Base-by-base conservation (phyloP, 345 rosid species). In the Schrenkiella parvula region DNA sequence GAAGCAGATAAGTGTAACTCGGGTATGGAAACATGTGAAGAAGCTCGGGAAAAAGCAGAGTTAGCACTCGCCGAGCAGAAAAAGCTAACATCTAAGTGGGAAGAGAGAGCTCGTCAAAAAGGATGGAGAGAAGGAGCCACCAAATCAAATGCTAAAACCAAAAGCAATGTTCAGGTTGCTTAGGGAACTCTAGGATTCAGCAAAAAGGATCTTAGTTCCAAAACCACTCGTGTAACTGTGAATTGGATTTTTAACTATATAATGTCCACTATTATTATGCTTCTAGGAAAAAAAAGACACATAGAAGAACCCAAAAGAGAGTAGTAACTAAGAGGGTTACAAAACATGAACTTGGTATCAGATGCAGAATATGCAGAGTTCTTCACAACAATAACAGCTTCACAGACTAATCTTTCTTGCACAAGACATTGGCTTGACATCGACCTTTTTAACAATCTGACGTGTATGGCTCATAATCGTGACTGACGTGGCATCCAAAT, bases 11-110 rank as follows among this genome's bases (percentile, higher is more conserved):
- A 92, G 75, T 92, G 99, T 75, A 95, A 86, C 74, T 88, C 96
- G 0, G 99, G 99, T 53, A 95, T 95, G 98, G 99, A 89, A 81
- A 92, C 98, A 5, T 90, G 99, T 55, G 99, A 95, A 84, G 98
- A 84, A 80, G 95, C 97, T 8, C 82, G 99, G 29, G 99, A 95
- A 56, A 95, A 86, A 66, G 84, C 96, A 0, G 97, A 89, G 76
- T 79, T 78, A 44, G 83, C 93, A 51, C 79, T 90, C 60, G 81
- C 61, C 4, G 84, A 84, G 26, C 98, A 92, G 79, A 95, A 82
- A 84, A 95, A 83, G 68, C 48, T 87, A 70, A 86, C 96, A 0
- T 81, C 84, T 18, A 60, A 66, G 59, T 92, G 99, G 99, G 98
- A 90, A 81, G 47, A 39, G 53, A 86, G 97, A 80, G 98, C 99